Evolutionary conservation across 495 filamentous ascomycete genomes (phyloP), one percentile per base, ranked within the genome.

Genomic region (Evernia prunastri): DNA sequence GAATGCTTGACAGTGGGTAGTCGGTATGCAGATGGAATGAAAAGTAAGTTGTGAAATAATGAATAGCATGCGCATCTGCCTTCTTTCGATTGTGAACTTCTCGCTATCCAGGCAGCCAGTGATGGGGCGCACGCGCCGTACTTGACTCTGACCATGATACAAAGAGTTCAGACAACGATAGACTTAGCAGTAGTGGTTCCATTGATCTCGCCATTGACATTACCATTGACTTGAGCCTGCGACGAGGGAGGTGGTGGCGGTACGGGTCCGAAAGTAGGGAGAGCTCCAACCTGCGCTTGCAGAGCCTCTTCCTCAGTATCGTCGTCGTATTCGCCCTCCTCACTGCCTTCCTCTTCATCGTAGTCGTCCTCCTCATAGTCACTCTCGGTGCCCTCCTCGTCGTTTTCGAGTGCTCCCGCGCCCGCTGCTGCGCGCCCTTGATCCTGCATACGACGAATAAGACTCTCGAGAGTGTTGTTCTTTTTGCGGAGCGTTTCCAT

Each of bases 371-470:
- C 75, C 51, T 78, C 77, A 65, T 86, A 87, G 61, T 89, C 86
- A 68, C 84, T 87, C 66, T 87, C 86, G 23, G 85, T 87, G 36
- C 79, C 84, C 61, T 89, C 87, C 53, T 86, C 86, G 62, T 93
- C 89, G 9, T 84, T 86, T 57, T 85, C 85, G 39, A 87, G 77
- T 29, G 61, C 56, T 40, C 58, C 81, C 40, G 76, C 82, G 73
- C 82, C 70, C 39, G 71, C 35, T 81, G 83, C 56, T 87, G 65
- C 89, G 18, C 91, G 84, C 29, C 92, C 91, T 71, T 96, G 91
- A 59, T 89, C 89, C 75, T 96, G 92, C 91, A 96, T 96, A 66
- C 89, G 89, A 63, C 91, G 86, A 72, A 94, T 95, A 63, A 97
- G 87, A 71, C 88, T 90, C 74, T 94, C 92, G 43, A 98, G 85